phyloP scores from a whole-genome alignment of 305 asterid genomes.

The Stenogyne calaminthoides region DNA sequence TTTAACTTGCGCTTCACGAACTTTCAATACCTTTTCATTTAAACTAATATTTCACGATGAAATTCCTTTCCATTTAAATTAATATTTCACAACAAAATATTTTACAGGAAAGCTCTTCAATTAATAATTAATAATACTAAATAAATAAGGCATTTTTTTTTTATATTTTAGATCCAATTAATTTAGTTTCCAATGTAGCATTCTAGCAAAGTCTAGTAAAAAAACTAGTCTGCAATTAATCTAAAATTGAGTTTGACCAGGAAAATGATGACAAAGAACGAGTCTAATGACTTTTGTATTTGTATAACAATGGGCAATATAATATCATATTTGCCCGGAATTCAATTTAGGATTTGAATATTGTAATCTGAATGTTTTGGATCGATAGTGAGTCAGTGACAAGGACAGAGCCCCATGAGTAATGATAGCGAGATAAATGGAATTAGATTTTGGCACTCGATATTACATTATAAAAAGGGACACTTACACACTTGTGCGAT shows the following conservation, averaged over 20 bases:
- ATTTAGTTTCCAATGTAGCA: background rate
- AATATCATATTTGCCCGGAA: background rate
- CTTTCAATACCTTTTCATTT: no score
- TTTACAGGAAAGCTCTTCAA: no score
- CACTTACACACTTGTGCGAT: no score
- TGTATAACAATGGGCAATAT: background rate
- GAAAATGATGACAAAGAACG: background rate
- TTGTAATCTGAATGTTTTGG: background rate
- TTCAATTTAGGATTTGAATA: background rate
- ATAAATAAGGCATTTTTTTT: background rate
- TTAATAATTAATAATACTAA: no score
- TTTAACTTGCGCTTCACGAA: no score
- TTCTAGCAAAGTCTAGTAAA: background rate
- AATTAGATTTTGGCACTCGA: no score
- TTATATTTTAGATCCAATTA: background rate
- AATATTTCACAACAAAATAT: no score
- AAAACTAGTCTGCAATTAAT: background rate
- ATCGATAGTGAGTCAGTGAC: background rate
- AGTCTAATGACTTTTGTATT: background rate
- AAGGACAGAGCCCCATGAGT: background rate
- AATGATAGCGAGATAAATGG: background rate
- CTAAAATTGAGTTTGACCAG: background rate
- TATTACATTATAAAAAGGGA: no score
- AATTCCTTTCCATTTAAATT: no score
- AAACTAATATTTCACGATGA: no score